A percentile compares a stretch with the other conserved stretches of the same genome.
Conservation (phyloP, 176 grass and related monocot species). For the Oryza brachyantha region DNA sequence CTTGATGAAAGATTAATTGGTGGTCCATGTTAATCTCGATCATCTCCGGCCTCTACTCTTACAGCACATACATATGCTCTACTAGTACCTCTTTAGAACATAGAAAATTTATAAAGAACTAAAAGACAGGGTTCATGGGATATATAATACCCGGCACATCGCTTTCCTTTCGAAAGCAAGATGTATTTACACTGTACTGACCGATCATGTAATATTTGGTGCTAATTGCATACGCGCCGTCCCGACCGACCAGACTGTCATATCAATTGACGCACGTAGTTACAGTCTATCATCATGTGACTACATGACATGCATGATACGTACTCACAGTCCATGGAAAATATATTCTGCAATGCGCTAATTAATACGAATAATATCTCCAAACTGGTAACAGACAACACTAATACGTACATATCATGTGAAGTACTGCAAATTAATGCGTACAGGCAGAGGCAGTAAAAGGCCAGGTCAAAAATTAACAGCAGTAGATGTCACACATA, state of each 20-base stretch:
- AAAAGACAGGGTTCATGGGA: no score
- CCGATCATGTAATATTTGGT: not conserved
- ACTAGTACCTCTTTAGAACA: not conserved
- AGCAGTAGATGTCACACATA: not conserved
- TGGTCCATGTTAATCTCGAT: constrained; percentile 9
- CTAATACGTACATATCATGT: not conserved
- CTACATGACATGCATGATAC: not conserved
- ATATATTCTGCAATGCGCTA: not conserved
- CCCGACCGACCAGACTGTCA: not conserved
- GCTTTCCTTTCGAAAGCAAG: not conserved
- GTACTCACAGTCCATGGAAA: not conserved
- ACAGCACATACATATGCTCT: not conserved
- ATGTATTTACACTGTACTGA: not conserved
- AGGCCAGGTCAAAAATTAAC: not conserved
- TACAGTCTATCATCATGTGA: not conserved
- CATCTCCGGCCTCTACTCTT: not conserved
- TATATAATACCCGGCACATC: no score
- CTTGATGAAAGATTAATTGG: constrained; percentile 2
- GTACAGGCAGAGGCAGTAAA: not conserved
- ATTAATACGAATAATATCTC: not conserved
- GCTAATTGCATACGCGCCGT: not conserved
- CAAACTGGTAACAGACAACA: not conserved
- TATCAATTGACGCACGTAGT: not conserved
- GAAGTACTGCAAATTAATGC: not conserved
- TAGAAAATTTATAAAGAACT: no score